Evolutionary conservation across 139 green algal genomes (phyloP).

Genomic region (Chlamydomonas sphaeroides): DNA sequence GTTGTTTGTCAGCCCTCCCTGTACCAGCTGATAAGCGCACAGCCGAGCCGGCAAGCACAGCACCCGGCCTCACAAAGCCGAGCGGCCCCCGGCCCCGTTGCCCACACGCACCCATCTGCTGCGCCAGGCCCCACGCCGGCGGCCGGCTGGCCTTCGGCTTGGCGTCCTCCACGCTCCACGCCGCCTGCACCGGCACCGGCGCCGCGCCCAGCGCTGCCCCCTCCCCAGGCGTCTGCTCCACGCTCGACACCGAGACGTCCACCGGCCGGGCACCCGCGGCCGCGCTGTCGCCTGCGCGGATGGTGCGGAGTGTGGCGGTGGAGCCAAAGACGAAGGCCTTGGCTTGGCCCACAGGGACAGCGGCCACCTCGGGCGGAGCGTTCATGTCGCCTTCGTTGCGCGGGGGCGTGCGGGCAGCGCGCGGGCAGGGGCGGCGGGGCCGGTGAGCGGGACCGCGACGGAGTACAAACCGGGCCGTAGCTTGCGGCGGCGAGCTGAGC

Average conservation of each 20-base stretch:
- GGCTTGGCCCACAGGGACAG: not conserved
- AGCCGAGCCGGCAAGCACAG: too few species aligned
- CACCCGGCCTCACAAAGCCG: not conserved
- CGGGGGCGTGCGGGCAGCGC: too few species aligned
- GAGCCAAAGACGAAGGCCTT: constrained; percentile 44
- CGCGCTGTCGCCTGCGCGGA: constrained; percentile 23
- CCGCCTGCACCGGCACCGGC: constrained; percentile 4
- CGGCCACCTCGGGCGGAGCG: not conserved
- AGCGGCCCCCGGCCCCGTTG: too few species aligned
- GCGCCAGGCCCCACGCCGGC: constrained; percentile 35
- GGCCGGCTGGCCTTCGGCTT: constrained; percentile 19
- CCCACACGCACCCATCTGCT: constrained; percentile 14
- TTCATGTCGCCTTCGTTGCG: constrained; percentile 41
- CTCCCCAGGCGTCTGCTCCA: constrained; percentile 25
- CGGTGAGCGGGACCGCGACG: too few species aligned
- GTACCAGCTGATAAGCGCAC: too few species aligned
- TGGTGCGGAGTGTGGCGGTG: too few species aligned
- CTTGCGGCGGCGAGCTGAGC: too few species aligned
- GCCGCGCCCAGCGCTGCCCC: not conserved
- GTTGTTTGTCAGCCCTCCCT: too few species aligned
- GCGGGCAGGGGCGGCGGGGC: too few species aligned
- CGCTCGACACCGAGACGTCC: constrained; percentile 25
- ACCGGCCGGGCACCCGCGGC: constrained; percentile 11
- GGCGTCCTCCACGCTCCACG: constrained; percentile 16
- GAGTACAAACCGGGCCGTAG: too few species aligned